Base-by-base conservation (phyloP, 2,329 filamentous ascomycete genomes). In the Metarhizium robertsii region DNA sequence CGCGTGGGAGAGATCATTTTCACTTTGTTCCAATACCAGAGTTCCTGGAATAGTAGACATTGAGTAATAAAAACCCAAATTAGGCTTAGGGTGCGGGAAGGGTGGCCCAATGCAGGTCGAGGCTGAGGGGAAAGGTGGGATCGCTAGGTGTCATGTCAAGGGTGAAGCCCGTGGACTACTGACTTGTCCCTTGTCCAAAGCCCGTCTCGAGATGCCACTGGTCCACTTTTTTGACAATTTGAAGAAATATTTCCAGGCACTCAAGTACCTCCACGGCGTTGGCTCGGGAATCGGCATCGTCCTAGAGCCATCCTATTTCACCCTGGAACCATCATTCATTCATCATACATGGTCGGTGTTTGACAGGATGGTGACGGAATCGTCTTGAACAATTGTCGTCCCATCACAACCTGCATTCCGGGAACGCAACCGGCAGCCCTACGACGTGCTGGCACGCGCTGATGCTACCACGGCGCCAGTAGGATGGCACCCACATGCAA, bases 21-120 rank as follows among this genome's bases (percentile, higher is more conserved):
- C n/a, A 29, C 4, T n/a, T 48, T 30, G 43, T 25, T 18, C 16
- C 25, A 7, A 48, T 48, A 42, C 43, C 14, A 2, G 2, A 16
- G 5, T 30, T 7, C 10, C 20, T 2, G 18, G 13, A 4, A 18
- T 29, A 32, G 32, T 52, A 43, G 46, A 53, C 46, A 59, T 63
- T 66, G 61, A 60, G 60, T 65, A 66, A 64, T 54, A 65, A 60
- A 62, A 65, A 64, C 57, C 57, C 60, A 45, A 47, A 55, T 61
- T 54, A 6, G 6, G 60, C 18, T 50, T 20, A 32, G 36, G 6
- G 14, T 5, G 36, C 51, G 51, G 51, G 25, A 53, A 45, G 42
- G 51, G 18, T 18, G 51, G 36, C 10, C 40, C 11, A 46, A 8
- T 20, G n/a, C 43, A 10, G 40, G 34, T 18, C 32, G 25, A 42